Evolutionary conservation across 129 eudicot species (phyloP), one percentile per base, ranked within the genome.

Genomic region (Oenanthe sinensis): DNA sequence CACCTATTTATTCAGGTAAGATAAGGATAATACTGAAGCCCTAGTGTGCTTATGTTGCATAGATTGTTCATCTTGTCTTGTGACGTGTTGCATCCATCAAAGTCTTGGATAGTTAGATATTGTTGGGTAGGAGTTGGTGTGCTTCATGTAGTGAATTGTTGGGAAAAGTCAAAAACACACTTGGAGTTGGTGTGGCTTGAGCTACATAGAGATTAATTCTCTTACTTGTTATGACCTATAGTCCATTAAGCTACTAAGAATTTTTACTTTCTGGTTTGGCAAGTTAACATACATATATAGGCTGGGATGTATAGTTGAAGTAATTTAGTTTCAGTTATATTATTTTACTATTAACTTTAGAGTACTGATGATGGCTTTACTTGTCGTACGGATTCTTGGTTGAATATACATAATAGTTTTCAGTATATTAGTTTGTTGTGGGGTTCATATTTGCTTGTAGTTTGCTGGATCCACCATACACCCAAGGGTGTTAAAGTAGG

Each of bases 1-100:
- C 92, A 90, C 26, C 89, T 90, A 65, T 90, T 86, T 80, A 82
- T 90, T 62, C 90, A 88, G 87, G 92, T 84, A 79, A 60, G 68
- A 72, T 70, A 8, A 71, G n/a, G 24, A 30, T 68, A 10, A 17
- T 17, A 2, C 45, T 71, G 40, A 11, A 45, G 30, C 52, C 48
- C 48, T n/a, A 44, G 16, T 9, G 76, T 43, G 26, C 48, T 44
- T 42, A n/a, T 9, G 76, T 73, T 44, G 16, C 52, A 4, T 13
- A 17, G 11, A 73, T 73, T 73, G 75, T 39, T 39, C n/a, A n/a
- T n/a, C n/a, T 69, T 1, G 6, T 69, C 19, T 36, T 6, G 50
- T 72, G 26, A 72, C 50, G 10, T 42, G 36, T 42, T 24, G 17
- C 33, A 17, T 72, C 44, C 50, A 43, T 71, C 36, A 43, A 14